These are phyloP conservation scores for Tremellales sp. DNA, from an alignment of 1,284 basidiomycete genomes.

Conservation along the genomic window DNA sequence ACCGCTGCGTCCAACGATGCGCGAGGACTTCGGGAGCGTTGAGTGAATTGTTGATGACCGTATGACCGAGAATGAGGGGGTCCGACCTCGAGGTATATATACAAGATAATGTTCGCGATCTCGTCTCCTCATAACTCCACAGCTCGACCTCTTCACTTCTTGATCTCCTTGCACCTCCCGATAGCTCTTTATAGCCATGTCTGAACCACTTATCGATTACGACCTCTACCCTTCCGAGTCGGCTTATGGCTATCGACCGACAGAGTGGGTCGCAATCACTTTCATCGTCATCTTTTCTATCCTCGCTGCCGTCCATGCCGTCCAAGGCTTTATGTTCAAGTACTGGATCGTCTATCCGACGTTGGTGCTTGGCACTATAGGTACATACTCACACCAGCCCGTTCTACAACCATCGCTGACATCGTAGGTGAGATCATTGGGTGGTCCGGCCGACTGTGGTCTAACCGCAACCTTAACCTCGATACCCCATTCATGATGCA, in stretches of 20 bases:
- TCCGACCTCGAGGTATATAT: too few species aligned
- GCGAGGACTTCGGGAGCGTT: too few species aligned
- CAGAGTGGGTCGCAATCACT: constrained; percentile 10
- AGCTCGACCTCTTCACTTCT: too few species aligned
- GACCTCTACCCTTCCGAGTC: constrained; percentile 7
- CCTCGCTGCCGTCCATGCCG: constrained; percentile 49
- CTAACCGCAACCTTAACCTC: constrained; percentile 18
- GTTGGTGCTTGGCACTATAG: constrained; percentile 46
- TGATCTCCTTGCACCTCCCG: too few species aligned
- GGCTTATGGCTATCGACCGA: constrained; percentile 35
- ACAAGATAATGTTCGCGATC: too few species aligned
- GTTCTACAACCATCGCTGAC: background rate
- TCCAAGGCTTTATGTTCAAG: constrained; percentile 47
- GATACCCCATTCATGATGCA: constrained; percentile 51
- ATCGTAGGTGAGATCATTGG: constrained; percentile 51
- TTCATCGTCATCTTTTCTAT: constrained; percentile 32
- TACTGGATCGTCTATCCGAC: constrained; percentile 59
- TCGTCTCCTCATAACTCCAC: too few species aligned
- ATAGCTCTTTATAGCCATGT: too few species aligned
- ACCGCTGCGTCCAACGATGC: too few species aligned
- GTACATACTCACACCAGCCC: constrained; percentile 1
- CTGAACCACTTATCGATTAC: background rate
- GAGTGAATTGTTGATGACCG: too few species aligned
- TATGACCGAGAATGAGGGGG: too few species aligned
- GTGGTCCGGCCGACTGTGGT: constrained; percentile 37